A percentile compares a stretch with the other conserved stretches of the same genome.
These are phyloP conservation scores for Chaetomium sp. DNA, from an alignment of 2,329 filamentous ascomycete genomes.

Conservation along the genomic window DNA sequence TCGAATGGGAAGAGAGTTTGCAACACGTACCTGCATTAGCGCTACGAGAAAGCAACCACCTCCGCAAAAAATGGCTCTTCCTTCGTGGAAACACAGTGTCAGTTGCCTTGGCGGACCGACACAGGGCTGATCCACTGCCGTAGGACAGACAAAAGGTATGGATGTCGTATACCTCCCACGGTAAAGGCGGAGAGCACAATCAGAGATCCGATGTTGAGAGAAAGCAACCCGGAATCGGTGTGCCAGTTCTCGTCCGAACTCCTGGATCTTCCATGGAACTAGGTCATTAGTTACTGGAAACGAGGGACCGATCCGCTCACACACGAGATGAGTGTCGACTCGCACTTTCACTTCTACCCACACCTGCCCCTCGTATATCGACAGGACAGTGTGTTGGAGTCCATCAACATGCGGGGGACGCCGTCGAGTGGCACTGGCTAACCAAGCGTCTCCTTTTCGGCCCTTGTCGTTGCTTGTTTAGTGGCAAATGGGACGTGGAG, in stretches of 20 bases:
- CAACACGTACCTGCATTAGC: conserved; percentile 27
- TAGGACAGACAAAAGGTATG: no score
- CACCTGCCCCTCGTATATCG: background rate
- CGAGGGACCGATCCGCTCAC: background rate
- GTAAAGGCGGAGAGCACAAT: background rate
- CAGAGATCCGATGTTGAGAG: background rate
- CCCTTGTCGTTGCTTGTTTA: conserved; percentile 1
- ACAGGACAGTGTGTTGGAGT: background rate
- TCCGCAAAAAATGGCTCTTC: conserved; percentile 15
- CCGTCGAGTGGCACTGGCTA: background rate
- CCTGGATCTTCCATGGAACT: background rate
- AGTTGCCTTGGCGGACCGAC: background rate
- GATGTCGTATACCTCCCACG: no score
- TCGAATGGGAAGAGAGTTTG: conserved; percentile 15
- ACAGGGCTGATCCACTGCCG: background rate
- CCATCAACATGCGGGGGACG: background rate
- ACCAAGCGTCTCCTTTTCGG: conserved; percentile 14
- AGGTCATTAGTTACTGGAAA: background rate
- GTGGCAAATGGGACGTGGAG: conserved; percentile 21
- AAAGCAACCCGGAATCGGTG: background rate
- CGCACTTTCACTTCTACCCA: background rate
- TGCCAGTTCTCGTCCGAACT: background rate
- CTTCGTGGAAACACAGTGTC: conserved; percentile 10
- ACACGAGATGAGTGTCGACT: conserved; percentile 3
- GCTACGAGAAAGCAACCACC: conserved; percentile 1